A percentile compares a stretch with the other conserved stretches of the same genome.
phyloP scores from a whole-genome alignment of 495 filamentous ascomycete genomes.

The Daldinia grandis region DNA sequence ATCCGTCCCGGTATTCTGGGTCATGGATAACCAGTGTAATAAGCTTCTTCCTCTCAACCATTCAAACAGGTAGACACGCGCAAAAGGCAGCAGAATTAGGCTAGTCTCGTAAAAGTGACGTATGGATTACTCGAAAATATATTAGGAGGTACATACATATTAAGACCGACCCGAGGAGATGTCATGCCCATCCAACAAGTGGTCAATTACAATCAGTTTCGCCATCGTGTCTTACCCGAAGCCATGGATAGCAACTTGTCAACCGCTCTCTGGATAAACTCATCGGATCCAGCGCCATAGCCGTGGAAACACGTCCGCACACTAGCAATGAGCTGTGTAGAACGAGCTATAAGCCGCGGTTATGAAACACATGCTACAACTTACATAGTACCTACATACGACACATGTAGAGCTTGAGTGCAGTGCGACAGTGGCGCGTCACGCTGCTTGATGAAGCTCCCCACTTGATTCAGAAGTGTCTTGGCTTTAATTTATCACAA shows the following conservation, averaged over 20 bases:
- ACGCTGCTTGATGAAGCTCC: not conserved
- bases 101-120: not conserved
- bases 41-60: not conserved
- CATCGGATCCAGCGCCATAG: constrained; percentile 13
- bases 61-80: not conserved
- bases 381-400: too few relatives aligned
- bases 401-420: not conserved
- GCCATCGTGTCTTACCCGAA: not conserved
- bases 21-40: not conserved
- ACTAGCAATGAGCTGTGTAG: not conserved
- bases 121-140: not conserved
- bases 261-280: not conserved
- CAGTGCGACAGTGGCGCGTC: not conserved
- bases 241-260: constrained; percentile 2
- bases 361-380: not conserved
- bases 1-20: constrained; percentile 17
- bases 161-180: not conserved
- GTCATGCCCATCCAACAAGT: not conserved
- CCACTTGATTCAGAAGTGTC: not conserved
- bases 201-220: not conserved
- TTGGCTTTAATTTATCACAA: not conserved
- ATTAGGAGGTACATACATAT: not conserved
- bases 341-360: not conserved
- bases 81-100: constrained; percentile 1
- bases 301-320: not conserved